Base-by-base conservation (phyloP, 1,284 basidiomycete genomes). In the Thecaphora thlaspeos region DNA sequence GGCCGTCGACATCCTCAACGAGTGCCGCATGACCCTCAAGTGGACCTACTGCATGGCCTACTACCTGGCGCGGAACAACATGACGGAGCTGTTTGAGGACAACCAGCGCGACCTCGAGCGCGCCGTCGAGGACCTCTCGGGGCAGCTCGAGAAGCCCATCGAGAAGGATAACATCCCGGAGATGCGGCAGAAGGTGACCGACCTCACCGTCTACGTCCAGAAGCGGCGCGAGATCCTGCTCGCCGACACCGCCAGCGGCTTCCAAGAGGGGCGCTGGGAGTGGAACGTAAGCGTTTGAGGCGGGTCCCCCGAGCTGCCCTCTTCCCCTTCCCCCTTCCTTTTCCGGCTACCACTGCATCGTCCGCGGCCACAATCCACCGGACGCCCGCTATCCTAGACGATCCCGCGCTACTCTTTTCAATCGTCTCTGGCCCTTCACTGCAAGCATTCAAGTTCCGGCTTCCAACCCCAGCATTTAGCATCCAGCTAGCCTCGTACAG, bases 21-120 rank as follows among this genome's bases (percentile, higher is more conserved):
- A 88, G 77, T 96, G 93, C 76, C 86, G 94, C 32, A 91, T 87
- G 82, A 96, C 94, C 40, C 85, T 98, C 61, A 97, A 97, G 80
- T 98, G 95, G 94, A 97, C 93, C 17, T 98, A 98, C 76, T 89
- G 90, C n/a, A 96, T 98, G 93, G 94, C 93, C 14, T 98, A 92
- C 81, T 98, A 96, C 77, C 78, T 87, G 18, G 80, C 86, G 52
- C 86, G 85, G 75, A 87, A 90, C 67, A 97, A 96, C 78, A 84
- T 90, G 83, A 97, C 96, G 77, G 90, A 92, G 75, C 81, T 98
- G 42, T 98, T 94, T 70, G 94, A 97, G 80, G 93, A 96, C 80
- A 97, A 97, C 75, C 94, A 98, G 80, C 84, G 89, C 87, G 92
- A 98, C 77, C 82, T 98, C 40, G 94, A 98, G 80, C 84, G 85